Evolutionary conservation across 2,329 filamentous ascomycete species (phyloP), one percentile per base, ranked within the genome.

Genomic region (Triangularia setosa): DNA sequence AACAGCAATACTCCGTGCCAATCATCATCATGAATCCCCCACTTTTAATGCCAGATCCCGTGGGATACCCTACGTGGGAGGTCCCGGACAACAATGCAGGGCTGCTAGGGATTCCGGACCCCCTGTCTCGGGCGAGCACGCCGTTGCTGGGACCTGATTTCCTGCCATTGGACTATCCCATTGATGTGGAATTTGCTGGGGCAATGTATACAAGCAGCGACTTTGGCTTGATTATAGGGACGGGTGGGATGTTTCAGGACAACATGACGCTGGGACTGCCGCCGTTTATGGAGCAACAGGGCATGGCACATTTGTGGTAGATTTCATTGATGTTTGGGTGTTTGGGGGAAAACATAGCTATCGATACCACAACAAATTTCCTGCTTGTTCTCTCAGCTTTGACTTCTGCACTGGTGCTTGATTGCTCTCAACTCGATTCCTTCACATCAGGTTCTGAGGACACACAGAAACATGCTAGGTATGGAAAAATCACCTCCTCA

Each of bases 61-160:
- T 27, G 11, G 58, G 12, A 48, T 40, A 44, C 16, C 40, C 53
- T 33, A 58, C 58, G 27, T 60, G 53, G 58, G 30, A 40, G 27
- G 27, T 28, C 9, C 57, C 58, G 4, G 35, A 25, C 12, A 55
- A 6, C 40, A 44, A 27, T 21, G 12, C 24, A 16, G 57, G 7
- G 27, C 55, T 48, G 52, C 23, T 60, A 21, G 52, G 24, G 25
- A 23, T 40, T 56, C n/a, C 27, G 24, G 40, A 54, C 25, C 24
- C 58, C 52, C 16, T 61, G 58, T 33, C 40, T 14, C 40, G 27
- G n/a, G 56, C 44, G 6, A 64, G 58, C 62, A 57, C 62, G n/a
- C 58, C 62, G 7, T 35, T 64, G 21, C n/a, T 64, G 16, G 58
- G 40, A 8, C 55, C 58, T 53, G 61, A 64, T 23, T 61, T 64